Base-by-base conservation (phyloP, 2,329 filamentous ascomycete genomes). In the Epichloe elymi region DNA sequence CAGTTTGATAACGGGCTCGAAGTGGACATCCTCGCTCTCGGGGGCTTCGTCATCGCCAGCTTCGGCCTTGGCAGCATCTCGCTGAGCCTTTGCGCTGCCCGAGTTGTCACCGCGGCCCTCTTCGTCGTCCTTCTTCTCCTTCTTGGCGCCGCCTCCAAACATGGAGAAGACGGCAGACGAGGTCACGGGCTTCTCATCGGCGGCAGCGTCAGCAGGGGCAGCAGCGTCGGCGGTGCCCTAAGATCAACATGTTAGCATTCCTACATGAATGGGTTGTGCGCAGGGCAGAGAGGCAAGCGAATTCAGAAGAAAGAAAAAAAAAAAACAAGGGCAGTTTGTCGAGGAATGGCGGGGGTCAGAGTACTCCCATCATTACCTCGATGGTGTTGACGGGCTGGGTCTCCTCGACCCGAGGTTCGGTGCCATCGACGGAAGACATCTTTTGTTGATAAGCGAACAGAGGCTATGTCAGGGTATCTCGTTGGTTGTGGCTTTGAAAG, bases 101-200 rank as follows among this genome's bases (percentile, higher is more conserved):
- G 88, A 94, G 67, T 83, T 87, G 68, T 96, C 90, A 59, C 89
- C 85, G 57, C 82, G 84, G 60, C 86, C 88, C 64, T 87, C 86
- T 35, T 86, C 56, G 4, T 63, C 74, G 53, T 87, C 85, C 78
- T 93, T 95, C 79, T 88, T 90, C 74, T 93, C 88, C 77, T 95
- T 97, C 82, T 95, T 95, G 54, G 87, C 87, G 56, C 93, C 93
- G 57, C 93, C 93, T 61, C 93, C 93, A 66, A 98, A 98, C 93
- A 98, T 97, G 70, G 88, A 91, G 76, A 97, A 97, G 58, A 97
- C 87, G 60, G 79, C 76, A 8, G 80, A 80, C 17, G 75, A 74
- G 56, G 74, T 79, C 51, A 78, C 72, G 52, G 74, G 53, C 49
- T 58, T 58, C 17, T 57, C 53, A 14, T 53, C 59, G 40, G 53